Evolutionary conservation across 441 rosid genomes (phyloP).

Genomic region (Melastoma candidum): DNA sequence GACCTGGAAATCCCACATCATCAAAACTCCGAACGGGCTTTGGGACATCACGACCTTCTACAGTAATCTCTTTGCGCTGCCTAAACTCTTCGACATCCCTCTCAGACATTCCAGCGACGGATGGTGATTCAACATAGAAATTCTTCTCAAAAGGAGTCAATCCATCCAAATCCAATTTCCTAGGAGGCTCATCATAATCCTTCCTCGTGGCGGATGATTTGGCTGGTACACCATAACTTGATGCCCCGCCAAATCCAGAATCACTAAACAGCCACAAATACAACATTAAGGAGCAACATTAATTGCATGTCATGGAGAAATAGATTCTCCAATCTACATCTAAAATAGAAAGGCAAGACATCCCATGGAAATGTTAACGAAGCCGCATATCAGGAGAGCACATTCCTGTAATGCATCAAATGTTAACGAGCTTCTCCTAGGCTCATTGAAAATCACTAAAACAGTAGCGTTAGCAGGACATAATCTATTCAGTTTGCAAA

Average conservation of each 20-base stretch:
- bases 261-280: constrained; percentile 37
- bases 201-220: constrained; percentile 45
- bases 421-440: too few species aligned
- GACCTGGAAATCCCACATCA: constrained; percentile 92
- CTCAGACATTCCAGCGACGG: constrained; percentile 75
- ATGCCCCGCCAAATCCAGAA: constrained; percentile 84
- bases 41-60: constrained; percentile 86
- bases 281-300: not conserved
- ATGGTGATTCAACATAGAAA: constrained; percentile 62
- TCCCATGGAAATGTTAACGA: too few species aligned
- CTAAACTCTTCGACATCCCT: constrained; percentile 74
- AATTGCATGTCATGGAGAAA: too few species aligned
- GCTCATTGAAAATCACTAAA: too few species aligned
- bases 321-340: too few species aligned
- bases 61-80: constrained; percentile 58
- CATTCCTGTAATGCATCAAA: too few species aligned
- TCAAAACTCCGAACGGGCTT: constrained; percentile 70
- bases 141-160: constrained; percentile 88
- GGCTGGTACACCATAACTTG: constrained; percentile 43
- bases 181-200: constrained; percentile 47
- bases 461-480: too few species aligned
- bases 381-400: too few species aligned
- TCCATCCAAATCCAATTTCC: constrained; percentile 79
- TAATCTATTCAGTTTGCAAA: too few species aligned
- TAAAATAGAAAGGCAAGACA: too few species aligned